Percentiles rank a stretch among this genome's conserved stretches.
These are phyloP conservation scores for Globisporangium heterothallicum DNA, from an alignment of 352 stramenopile species.

Conservation along the genomic window DNA sequence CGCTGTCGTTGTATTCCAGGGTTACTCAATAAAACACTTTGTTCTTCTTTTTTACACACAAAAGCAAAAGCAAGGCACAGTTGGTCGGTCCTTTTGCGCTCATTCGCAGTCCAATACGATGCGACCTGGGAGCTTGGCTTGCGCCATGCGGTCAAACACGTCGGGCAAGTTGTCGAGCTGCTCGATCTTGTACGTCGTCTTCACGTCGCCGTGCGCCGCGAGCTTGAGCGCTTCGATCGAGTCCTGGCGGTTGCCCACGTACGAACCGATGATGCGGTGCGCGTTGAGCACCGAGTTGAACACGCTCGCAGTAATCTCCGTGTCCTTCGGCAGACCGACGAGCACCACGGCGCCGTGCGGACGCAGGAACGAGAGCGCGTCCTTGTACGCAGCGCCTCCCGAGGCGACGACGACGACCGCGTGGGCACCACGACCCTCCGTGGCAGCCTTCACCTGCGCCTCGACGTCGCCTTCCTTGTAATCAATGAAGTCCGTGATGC, in stretches of 20 bases:
- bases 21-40: not conserved
- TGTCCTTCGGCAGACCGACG: constrained; percentile 65
- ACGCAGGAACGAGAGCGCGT: constrained; percentile 56
- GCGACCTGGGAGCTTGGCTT: constrained; percentile 26
- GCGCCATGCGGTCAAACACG: constrained; percentile 39
- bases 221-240: constrained; percentile 50
- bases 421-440: constrained; percentile 45
- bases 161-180: constrained; percentile 29
- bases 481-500: constrained; percentile 67
- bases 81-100: too few species aligned
- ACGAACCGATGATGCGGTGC: constrained; percentile 45
- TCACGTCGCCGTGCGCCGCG: constrained; percentile 34
- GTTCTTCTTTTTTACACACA: not conserved
- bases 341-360: constrained; percentile 58
- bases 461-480: constrained; percentile 49
- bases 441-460: constrained; percentile 35
- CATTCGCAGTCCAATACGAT: constrained; percentile 42
- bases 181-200: constrained; percentile 35
- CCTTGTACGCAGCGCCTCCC: constrained; percentile 39
- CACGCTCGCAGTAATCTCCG: constrained; percentile 29
- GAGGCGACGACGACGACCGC: constrained; percentile 75
- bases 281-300: constrained; percentile 30
- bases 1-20: too few species aligned
- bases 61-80: not conserved
- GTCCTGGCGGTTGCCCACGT: constrained; percentile 53